Conservation (phyloP, 225 moss, liverwort and hornwort genomes). For the Sphagnum tenellum region DNA sequence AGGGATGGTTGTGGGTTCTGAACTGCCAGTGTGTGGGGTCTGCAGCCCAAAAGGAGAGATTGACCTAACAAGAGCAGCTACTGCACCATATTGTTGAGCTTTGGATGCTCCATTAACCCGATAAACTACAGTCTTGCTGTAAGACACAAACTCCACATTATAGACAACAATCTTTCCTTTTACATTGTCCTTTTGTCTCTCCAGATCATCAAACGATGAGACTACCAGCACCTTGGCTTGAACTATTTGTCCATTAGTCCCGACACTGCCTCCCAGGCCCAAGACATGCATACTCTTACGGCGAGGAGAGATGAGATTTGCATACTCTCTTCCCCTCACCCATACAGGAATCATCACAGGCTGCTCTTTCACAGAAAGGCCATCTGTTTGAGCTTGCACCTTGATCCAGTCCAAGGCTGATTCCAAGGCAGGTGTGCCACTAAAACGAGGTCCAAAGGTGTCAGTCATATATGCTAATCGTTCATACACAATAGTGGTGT, state of each 20-base stretch:
- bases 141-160: conserved; percentile 54
- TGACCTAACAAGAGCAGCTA: conserved; percentile 73
- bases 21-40: conserved; percentile 68
- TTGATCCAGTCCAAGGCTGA: conserved; percentile 70
- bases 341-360: conserved; percentile 62
- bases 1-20: conserved; percentile 38
- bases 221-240: conserved; percentile 61
- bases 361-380: conserved; percentile 49
- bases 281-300: conserved; percentile 55
- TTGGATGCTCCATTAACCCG: conserved; percentile 34
- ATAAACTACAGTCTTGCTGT: conserved; percentile 40
- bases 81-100: conserved; percentile 61
- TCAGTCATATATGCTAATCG: conserved; percentile 81
- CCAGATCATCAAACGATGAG: conserved; percentile 63
- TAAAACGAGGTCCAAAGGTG: conserved; percentile 78
- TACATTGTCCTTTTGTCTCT: conserved; percentile 22
- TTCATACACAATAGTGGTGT: conserved; percentile 60
- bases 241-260: conserved; percentile 52
- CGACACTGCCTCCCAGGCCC: conserved; percentile 74
- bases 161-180: conserved; percentile 68
- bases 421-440: conserved; percentile 64
- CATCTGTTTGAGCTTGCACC: conserved; percentile 45
- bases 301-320: conserved; percentile 58
- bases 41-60: conserved; percentile 61
- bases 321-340: conserved; percentile 72